Percentiles rank a stretch among this genome's conserved stretches.
phyloP scores from a whole-genome alignment of 768 basidiomycete genomes.

The Russula compacta region DNA sequence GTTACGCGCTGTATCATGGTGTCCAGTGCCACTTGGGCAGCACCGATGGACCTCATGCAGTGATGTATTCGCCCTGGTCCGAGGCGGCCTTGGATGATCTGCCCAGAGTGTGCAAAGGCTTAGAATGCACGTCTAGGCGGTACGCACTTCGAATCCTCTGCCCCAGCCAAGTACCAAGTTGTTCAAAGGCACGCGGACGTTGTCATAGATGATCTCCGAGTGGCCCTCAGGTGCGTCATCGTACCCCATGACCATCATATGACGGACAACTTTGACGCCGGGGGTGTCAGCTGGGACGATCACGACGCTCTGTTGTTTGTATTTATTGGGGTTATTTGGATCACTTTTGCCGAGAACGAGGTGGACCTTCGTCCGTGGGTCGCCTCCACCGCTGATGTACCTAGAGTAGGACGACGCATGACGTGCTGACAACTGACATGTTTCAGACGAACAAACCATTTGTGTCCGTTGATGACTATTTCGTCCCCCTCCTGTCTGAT shows the following conservation, averaged over 20 bases:
- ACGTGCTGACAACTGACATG: neutral
- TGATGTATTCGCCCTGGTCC: conserved; percentile 96
- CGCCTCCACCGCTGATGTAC: conserved; percentile 98
- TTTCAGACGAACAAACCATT: conserved; percentile 54
- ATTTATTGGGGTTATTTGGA: conserved; percentile 62
- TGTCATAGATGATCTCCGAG: conserved; percentile 89
- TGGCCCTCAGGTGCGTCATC: conserved; percentile 97
- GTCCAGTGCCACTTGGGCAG: conserved; percentile 77
- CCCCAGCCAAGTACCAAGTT: conserved; percentile 92
- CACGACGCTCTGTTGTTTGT: conserved; percentile 88
- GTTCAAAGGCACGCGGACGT: conserved; percentile 78
- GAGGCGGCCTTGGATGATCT: conserved; percentile 93
- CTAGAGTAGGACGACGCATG: conserved; percentile 29
- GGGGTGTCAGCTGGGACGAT: conserved; percentile 83
- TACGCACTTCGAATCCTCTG: conserved; percentile 76
- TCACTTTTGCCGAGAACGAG: conserved; percentile 95
- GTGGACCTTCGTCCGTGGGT: conserved; percentile 82
- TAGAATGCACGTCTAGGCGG: neutral
- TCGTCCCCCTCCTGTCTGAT: conserved; percentile 77
- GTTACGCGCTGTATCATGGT: conserved; percentile 86
- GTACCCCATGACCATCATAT: conserved; percentile 90
- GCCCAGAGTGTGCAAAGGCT: neutral
- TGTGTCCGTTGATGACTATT: conserved; percentile 92
- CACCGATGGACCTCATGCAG: conserved; percentile 96
- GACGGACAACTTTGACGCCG: conserved; percentile 84